phyloP scores from a whole-genome alignment of 805 yeast genomes.

The Teunomyces panamensis region DNA sequence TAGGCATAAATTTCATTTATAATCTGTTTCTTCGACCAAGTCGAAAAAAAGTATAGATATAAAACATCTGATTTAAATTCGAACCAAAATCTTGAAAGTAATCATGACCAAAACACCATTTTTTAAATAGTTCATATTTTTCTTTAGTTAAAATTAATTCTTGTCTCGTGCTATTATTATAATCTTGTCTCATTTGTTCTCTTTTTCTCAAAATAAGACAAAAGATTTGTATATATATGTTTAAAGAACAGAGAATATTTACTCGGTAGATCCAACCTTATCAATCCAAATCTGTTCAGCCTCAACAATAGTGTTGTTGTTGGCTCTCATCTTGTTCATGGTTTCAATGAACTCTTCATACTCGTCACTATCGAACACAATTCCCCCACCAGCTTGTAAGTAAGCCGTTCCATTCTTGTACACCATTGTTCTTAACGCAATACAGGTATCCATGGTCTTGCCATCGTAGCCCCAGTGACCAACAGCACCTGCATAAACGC shows the following conservation, averaged over 20 bases:
- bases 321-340: slow-evolving; percentile 95
- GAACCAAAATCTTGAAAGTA: too few species aligned
- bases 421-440: slow-evolving; percentile 96
- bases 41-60: too few species aligned
- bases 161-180: too few species aligned
- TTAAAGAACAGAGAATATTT: background rate
- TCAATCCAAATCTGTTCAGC: slow-evolving; percentile 80
- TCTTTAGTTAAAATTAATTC: background rate
- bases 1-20: too few species aligned
- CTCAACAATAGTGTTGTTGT: slow-evolving; percentile 83
- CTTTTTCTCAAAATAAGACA: too few species aligned
- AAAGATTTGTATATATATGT: background rate
- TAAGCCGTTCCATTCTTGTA: slow-evolving; percentile 87
- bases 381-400: slow-evolving; percentile 98
- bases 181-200: too few species aligned
- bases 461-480: slow-evolving; percentile 98
- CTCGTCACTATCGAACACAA: slow-evolving; percentile 92
- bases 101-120: background rate
- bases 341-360: slow-evolving; percentile 95
- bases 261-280: slow-evolving; percentile 25
- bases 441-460: slow-evolving; percentile 95
- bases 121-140: background rate
- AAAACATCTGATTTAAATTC: too few species aligned
- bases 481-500: slow-evolving; percentile 98
- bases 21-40: too few species aligned